Evolutionary conservation across 2,329 filamentous ascomycete species (phyloP).

Genomic region (Grosmannia clavigera): DNA sequence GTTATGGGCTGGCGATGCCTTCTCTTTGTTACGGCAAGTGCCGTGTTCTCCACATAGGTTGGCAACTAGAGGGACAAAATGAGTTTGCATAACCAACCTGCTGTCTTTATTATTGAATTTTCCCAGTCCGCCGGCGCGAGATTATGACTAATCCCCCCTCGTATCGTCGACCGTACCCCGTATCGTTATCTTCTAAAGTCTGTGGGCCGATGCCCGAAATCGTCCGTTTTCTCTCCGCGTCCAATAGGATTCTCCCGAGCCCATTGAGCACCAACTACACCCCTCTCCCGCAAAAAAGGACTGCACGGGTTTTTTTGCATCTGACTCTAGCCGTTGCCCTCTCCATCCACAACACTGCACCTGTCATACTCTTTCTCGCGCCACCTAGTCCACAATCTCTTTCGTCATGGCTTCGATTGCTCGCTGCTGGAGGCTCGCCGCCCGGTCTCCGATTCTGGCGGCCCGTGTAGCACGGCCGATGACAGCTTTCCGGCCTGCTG

Average conservation of each 20-base stretch:
- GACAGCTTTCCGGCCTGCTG: slow-evolving; percentile 22
- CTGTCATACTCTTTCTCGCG: not conserved
- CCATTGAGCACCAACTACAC: not conserved
- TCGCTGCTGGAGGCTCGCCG: slow-evolving; percentile 35
- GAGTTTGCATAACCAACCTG: not conserved
- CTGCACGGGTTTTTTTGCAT: not conserved
- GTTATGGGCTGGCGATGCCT: not conserved
- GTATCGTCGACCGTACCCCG: not conserved
- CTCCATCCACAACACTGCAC: not conserved
- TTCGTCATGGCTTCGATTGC: slow-evolving; percentile 48
- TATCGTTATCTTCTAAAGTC: not conserved
- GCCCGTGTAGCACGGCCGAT: slow-evolving; percentile 21
- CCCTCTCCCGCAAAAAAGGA: not conserved
- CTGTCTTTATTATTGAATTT: not conserved
- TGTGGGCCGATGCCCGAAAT: slow-evolving; percentile 5
- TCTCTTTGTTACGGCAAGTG: not conserved
- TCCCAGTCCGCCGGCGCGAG: not conserved
- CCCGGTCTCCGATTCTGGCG: slow-evolving; percentile 33
- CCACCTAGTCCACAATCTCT: not conserved
- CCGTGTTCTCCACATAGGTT: not conserved
- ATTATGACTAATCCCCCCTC: not conserved
- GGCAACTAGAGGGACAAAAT: not conserved
- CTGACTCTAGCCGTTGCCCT: not conserved
- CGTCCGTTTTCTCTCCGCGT: slow-evolving; percentile 4
- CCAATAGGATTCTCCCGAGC: slow-evolving; percentile 3